These are phyloP conservation scores for Botrytis elliptica DNA, from an alignment of 2,329 filamentous ascomycete species.

Conservation along the genomic window DNA sequence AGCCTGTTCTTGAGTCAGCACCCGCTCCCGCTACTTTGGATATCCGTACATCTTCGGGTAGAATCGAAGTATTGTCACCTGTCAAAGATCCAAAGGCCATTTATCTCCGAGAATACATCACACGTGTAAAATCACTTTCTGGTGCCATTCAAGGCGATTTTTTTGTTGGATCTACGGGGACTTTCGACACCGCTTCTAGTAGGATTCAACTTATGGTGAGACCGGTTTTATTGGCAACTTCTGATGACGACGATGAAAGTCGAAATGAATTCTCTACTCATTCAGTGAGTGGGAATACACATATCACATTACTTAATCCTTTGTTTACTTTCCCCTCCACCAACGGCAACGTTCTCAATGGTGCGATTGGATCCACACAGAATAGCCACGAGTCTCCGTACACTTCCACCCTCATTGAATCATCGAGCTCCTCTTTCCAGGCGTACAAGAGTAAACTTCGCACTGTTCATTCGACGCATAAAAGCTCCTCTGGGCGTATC, in stretches of 20 bases:
- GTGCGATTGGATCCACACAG: background rate
- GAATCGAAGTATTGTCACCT: slow-evolving; percentile 30
- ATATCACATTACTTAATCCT: slow-evolving; percentile 31
- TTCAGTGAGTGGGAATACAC: slow-evolving; percentile 32
- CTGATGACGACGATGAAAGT: slow-evolving; percentile 12
- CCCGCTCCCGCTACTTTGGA: slow-evolving; percentile 34
- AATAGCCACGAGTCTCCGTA: background rate
- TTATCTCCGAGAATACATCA: slow-evolving; percentile 36
- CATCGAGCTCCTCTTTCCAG: slow-evolving; percentile 1
- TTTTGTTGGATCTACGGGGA: slow-evolving; percentile 31
- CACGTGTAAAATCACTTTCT: slow-evolving; percentile 31
- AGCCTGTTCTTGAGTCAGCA: slow-evolving; percentile 26
- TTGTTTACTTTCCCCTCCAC: background rate
- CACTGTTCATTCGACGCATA: slow-evolving; percentile 30
- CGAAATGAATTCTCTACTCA: slow-evolving; percentile 30
- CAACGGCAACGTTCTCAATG: background rate
- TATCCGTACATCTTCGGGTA: slow-evolving; percentile 32
- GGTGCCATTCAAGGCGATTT: slow-evolving; percentile 33
- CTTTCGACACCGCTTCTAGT: slow-evolving; percentile 31
- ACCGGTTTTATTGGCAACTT: slow-evolving; percentile 29
- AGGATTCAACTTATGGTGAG: slow-evolving; percentile 27
- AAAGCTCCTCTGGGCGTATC: slow-evolving; percentile 28
- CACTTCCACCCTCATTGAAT: background rate
- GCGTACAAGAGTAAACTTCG: slow-evolving; percentile 24
- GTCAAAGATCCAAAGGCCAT: slow-evolving; percentile 19